phyloP scores from a whole-genome alignment of 371 early-diverging fungal genomes.

The Syncephalastrum monosporum region DNA sequence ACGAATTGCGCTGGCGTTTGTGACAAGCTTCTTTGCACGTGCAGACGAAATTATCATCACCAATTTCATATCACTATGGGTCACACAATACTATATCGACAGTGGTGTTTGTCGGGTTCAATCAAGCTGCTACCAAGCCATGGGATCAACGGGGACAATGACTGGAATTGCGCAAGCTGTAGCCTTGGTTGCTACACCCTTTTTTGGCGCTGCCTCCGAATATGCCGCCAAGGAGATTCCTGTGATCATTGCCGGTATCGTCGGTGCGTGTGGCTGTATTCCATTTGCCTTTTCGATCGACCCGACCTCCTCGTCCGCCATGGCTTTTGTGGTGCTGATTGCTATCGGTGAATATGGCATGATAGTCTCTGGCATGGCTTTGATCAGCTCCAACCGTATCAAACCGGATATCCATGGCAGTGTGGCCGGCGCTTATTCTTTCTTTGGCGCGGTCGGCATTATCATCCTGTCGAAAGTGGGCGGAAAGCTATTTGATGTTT shows the following conservation, averaged over 20 bases:
- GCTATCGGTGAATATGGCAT: slow-evolving; percentile 77
- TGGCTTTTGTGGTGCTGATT: slow-evolving; percentile 53
- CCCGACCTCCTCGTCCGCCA: slow-evolving; percentile 55
- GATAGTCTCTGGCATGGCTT: slow-evolving; percentile 69
- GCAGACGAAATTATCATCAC: slow-evolving; percentile 77
- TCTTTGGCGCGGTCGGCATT: slow-evolving; percentile 64
- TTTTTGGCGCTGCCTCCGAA: slow-evolving; percentile 56
- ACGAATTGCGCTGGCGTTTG: slow-evolving; percentile 58
- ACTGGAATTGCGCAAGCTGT: slow-evolving; percentile 72
- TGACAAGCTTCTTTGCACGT: slow-evolving; percentile 67
- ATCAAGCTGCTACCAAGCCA: slow-evolving; percentile 38
- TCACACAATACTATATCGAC: slow-evolving; percentile 60
- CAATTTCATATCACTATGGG: slow-evolving; percentile 76
- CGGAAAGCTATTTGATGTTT: slow-evolving; percentile 61
- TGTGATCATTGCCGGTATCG: slow-evolving; percentile 50
- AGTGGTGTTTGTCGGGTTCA: slow-evolving; percentile 48
- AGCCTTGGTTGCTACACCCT: slow-evolving; percentile 67
- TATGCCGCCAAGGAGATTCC: slow-evolving; percentile 47
- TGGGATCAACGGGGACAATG: slow-evolving; percentile 55
- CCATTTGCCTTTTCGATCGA: slow-evolving; percentile 56
- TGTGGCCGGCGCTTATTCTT: slow-evolving; percentile 69
- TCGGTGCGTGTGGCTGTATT: slow-evolving; percentile 61
- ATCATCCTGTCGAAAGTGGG: slow-evolving; percentile 53
- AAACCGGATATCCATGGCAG: slow-evolving; percentile 57
- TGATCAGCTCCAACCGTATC: slow-evolving; percentile 57